Percentiles rank a stretch among this genome's conserved stretches.
These are phyloP conservation scores for Sphagnurus paluster DNA, from an alignment of 1,284 basidiomycete genomes.

Conservation along the genomic window DNA sequence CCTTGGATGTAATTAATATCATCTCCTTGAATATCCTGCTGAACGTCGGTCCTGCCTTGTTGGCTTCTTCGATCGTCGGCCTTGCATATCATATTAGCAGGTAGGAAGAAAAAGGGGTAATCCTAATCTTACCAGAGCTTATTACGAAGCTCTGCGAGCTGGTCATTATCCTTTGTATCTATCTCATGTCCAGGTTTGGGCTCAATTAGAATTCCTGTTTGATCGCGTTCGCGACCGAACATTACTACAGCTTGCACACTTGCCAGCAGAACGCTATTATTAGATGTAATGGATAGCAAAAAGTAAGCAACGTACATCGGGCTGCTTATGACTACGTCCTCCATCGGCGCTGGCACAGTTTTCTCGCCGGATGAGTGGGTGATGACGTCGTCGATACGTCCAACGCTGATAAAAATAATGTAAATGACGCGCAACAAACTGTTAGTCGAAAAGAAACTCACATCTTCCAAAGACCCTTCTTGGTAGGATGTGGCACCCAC, in stretches of 20 bases:
- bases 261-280: not conserved
- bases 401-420: constrained; percentile 26
- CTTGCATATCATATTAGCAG: constrained; percentile 13
- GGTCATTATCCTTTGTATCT: constrained; percentile 24
- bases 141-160: constrained; percentile 31
- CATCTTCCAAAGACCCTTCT: constrained; percentile 28
- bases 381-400: constrained; percentile 36
- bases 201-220: constrained; percentile 41
- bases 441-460: constrained; percentile 13
- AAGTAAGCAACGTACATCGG: constrained; percentile 25
- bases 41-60: constrained; percentile 35
- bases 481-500: constrained; percentile 32
- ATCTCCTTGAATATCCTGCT: constrained; percentile 43
- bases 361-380: constrained; percentile 41
- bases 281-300: not conserved
- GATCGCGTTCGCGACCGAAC: constrained; percentile 37
- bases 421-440: not conserved
- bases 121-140: constrained; percentile 35
- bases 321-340: constrained; percentile 31
- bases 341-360: constrained; percentile 38
- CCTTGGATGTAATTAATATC: constrained; percentile 31
- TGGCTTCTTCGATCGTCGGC: constrained; percentile 40
- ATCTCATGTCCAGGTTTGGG: constrained; percentile 22
- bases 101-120: no score
- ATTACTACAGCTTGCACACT: constrained; percentile 31